phyloP scores from a whole-genome alignment of 129 eudicot species.

The Calendula officinalis region DNA sequence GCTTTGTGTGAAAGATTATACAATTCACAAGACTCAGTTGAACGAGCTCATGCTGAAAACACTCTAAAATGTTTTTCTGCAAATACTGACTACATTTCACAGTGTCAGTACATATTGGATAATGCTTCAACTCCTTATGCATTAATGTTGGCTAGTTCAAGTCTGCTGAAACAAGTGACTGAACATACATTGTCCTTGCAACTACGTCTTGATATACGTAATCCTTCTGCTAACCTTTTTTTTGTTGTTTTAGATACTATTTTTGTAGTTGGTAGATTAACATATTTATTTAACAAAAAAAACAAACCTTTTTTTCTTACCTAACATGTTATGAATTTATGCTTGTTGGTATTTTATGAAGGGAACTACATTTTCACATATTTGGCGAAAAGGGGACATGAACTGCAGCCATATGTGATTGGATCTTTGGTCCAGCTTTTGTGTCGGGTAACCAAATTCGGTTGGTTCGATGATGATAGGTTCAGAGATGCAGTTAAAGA shows the following conservation, averaged over 20 bases:
- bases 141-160: constrained; percentile 97
- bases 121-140: constrained; percentile 96
- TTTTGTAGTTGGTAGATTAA: constrained; percentile 10
- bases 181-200: constrained; percentile 91
- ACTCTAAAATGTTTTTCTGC: constrained; percentile 89
- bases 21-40: constrained; percentile 93
- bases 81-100: constrained; percentile 82
- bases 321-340: constrained; percentile 30
- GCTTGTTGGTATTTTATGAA: constrained; percentile 45
- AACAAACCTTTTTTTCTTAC: background rate
- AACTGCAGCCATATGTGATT: constrained; percentile 79
- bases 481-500: constrained; percentile 88
- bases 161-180: constrained; percentile 99
- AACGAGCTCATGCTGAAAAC: constrained; percentile 93
- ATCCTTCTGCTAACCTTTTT: constrained; percentile 32
- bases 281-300: constrained; percentile 1
- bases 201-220: constrained; percentile 98
- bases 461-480: constrained; percentile 95
- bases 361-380: constrained; percentile 91
- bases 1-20: constrained; percentile 95
- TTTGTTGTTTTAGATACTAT: background rate
- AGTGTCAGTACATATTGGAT: constrained; percentile 93
- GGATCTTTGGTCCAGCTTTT: constrained; percentile 87
- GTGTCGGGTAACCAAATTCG: constrained; percentile 92
- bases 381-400: constrained; percentile 97